Evolutionary conservation across 1,284 basidiomycete species (phyloP).

Genomic region (Ceraceosorus guamensis): DNA sequence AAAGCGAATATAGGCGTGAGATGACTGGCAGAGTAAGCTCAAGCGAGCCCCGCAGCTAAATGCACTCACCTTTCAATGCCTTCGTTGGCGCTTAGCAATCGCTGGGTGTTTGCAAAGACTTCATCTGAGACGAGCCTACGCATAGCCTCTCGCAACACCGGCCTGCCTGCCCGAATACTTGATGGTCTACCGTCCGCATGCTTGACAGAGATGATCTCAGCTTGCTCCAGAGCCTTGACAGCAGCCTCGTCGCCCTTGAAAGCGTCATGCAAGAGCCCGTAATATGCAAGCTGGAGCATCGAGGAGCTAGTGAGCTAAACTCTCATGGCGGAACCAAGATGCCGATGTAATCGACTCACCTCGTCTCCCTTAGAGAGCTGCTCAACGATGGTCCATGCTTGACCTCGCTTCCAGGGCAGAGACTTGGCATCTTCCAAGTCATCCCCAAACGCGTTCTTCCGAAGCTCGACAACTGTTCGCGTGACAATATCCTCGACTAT

Average conservation of each 20-base stretch:
- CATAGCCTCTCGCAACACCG: constrained; percentile 79
- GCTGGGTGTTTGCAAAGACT: constrained; percentile 72
- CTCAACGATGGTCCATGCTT: constrained; percentile 79
- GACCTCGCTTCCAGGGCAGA: constrained; percentile 74
- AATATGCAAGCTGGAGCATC: constrained; percentile 56
- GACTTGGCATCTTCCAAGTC: constrained; percentile 74
- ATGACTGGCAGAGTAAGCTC: no score
- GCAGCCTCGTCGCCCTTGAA: constrained; percentile 85
- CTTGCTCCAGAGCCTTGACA: constrained; percentile 77
- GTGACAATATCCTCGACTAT: constrained; percentile 53
- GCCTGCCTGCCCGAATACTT: constrained; percentile 77
- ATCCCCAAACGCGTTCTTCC: constrained; percentile 88
- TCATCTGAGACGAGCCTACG: constrained; percentile 68
- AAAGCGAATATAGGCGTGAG: no score
- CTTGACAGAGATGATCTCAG: constrained; percentile 74
- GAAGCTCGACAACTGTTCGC: constrained; percentile 70
- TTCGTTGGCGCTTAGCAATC: constrained; percentile 54
- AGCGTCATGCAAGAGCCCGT: constrained; percentile 71
- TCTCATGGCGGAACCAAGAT: background rate
- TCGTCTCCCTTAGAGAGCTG: constrained; percentile 65
- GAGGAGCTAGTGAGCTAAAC: background rate
- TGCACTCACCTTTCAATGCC: constrained; percentile 55
- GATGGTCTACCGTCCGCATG: constrained; percentile 78
- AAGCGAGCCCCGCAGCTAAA: no score
- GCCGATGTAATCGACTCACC: constrained; percentile 49